phyloP scores from a whole-genome alignment of 2,329 filamentous ascomycete genomes.

The Phialemoniopsis sp. region DNA sequence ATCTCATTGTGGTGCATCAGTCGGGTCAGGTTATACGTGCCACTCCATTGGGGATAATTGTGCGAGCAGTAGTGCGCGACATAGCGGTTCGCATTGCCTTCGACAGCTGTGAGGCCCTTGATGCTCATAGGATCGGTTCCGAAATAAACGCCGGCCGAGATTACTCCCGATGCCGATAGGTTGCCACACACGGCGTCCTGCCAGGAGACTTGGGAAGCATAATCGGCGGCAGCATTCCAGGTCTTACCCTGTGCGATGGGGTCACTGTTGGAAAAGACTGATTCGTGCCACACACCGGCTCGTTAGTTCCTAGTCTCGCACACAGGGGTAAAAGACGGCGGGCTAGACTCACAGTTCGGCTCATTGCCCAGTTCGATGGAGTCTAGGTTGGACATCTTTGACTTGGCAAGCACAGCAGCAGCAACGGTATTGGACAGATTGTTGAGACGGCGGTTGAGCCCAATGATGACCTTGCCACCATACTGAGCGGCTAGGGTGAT shows the following conservation, averaged over 20 bases:
- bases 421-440: constrained; percentile 42
- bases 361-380: constrained; percentile 49
- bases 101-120: constrained; percentile 23
- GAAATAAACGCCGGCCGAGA: constrained; percentile 29
- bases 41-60: constrained; percentile 35
- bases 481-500: constrained; percentile 40
- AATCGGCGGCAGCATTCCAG: constrained; percentile 25
- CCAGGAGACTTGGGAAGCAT: constrained; percentile 23
- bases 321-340: too few species aligned
- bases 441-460: constrained; percentile 43
- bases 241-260: constrained; percentile 15
- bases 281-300: too few species aligned
- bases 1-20: constrained; percentile 38
- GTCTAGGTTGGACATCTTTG: constrained; percentile 35
- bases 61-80: constrained; percentile 38
- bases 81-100: constrained; percentile 28
- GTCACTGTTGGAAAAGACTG: constrained; percentile 10
- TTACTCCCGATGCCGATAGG: constrained; percentile 17
- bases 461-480: constrained; percentile 38
- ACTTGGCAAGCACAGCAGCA: constrained; percentile 35
- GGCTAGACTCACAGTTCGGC: constrained; percentile 44
- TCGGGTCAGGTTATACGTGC: constrained; percentile 24
- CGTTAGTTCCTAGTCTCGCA: too few species aligned
- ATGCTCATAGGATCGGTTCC: constrained; percentile 27
- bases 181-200: constrained; percentile 22